These are phyloP conservation scores for Diplodia corticola DNA, from an alignment of 2,329 filamentous ascomycete species.

Conservation along the genomic window DNA sequence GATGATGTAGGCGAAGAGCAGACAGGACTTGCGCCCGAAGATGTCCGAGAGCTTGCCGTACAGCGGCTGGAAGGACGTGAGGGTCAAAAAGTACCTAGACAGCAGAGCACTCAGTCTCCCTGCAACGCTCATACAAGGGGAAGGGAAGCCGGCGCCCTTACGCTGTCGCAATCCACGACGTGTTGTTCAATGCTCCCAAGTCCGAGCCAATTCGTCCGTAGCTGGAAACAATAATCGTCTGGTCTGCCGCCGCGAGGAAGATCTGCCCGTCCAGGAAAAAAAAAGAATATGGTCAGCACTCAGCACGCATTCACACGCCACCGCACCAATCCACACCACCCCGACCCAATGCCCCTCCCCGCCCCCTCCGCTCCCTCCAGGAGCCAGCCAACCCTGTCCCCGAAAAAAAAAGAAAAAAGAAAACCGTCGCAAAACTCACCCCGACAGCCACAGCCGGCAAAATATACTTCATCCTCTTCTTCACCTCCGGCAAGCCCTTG, in stretches of 20 bases:
- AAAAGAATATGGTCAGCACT: conserved; percentile 12
- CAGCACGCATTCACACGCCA: background rate
- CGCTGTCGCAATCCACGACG: conserved; percentile 71
- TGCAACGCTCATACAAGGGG: no score
- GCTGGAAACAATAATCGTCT: conserved; percentile 75
- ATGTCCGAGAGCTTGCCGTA: conserved; percentile 72
- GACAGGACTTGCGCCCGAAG: conserved; percentile 66
- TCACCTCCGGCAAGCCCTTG: conserved; percentile 51
- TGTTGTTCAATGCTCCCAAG: conserved; percentile 70
- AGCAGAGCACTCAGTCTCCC: background rate
- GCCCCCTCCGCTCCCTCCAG: no score
- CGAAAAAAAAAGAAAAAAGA: no score
- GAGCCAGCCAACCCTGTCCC: no score
- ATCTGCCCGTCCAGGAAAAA: conserved; percentile 48
- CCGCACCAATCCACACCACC: background rate
- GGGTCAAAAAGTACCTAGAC: conserved; percentile 66
- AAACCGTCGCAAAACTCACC: conserved; percentile 45
- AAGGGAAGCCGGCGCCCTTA: conserved; percentile 28
- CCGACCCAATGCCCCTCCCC: background rate
- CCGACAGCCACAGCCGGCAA: conserved; percentile 63
- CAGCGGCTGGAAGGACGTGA: conserved; percentile 73
- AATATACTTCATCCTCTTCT: conserved; percentile 56
- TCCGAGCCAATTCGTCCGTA: conserved; percentile 78
- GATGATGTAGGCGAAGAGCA: conserved; percentile 64
- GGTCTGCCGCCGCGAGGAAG: conserved; percentile 71